Percentiles rank a stretch among this genome's conserved stretches.
Conservation (phyloP, 2,329 filamentous ascomycete genomes). For the Monosporascus sp. region DNA sequence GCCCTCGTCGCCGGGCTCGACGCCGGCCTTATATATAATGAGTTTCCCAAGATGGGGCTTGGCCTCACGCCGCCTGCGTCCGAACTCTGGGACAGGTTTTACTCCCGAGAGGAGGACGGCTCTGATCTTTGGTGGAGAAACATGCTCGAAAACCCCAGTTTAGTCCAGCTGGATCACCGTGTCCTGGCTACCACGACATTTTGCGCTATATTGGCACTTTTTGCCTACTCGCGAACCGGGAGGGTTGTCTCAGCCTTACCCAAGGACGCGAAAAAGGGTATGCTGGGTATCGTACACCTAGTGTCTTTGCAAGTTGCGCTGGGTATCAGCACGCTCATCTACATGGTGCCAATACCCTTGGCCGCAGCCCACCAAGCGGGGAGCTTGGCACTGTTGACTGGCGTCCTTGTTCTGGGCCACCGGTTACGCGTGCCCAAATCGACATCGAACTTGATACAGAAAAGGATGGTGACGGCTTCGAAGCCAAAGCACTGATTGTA, state of each 20-base stretch:
- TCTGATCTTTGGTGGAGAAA: constrained; percentile 95
- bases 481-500: constrained; percentile 9
- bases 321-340: constrained; percentile 86
- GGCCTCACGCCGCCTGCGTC: constrained; percentile 74
- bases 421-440: constrained; percentile 68
- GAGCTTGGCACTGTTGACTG: constrained; percentile 76
- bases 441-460: constrained; percentile 55
- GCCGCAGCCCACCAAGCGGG: constrained; percentile 93
- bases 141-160: constrained; percentile 91
- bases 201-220: constrained; percentile 71
- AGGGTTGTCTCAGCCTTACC: constrained; percentile 55
- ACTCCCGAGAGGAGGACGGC: constrained; percentile 70
- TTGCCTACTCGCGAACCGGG: constrained; percentile 70
- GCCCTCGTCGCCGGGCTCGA: constrained; percentile 92
- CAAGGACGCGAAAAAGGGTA: constrained; percentile 58
- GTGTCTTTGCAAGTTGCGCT: constrained; percentile 76
- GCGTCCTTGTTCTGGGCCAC: constrained; percentile 72
- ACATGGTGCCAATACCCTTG: constrained; percentile 83
- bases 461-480: constrained; percentile 30
- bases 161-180: constrained; percentile 93
- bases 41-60: constrained; percentile 92
- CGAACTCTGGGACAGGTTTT: constrained; percentile 82
- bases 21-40: constrained; percentile 96
- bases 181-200: constrained; percentile 89
- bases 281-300: constrained; percentile 77